Evolutionary conservation across 768 basidiomycete genomes (phyloP).

Genomic region (Rhizopogon salebrosus): DNA sequence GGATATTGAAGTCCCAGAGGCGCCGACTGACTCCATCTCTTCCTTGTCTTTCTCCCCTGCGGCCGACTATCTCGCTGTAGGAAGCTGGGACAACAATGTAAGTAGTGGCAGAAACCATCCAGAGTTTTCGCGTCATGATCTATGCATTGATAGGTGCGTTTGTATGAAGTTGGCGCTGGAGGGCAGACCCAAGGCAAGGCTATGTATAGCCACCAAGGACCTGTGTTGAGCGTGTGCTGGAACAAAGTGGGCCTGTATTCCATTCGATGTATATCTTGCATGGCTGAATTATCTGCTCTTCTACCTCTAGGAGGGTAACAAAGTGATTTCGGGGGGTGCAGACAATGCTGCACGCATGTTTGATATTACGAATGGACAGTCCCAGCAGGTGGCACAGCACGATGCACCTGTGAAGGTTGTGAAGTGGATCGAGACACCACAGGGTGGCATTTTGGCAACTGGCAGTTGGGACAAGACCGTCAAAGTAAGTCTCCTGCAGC

Average conservation of each 20-base stretch:
- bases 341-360: constrained; percentile 96
- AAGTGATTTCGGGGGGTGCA: constrained; percentile 87
- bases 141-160: constrained; percentile 61
- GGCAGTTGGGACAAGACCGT: constrained; percentile 98
- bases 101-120: constrained; percentile 15
- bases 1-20: constrained; percentile 77
- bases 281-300: background rate
- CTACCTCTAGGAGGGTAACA: constrained; percentile 72
- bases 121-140: constrained; percentile 8
- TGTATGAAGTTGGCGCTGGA: constrained; percentile 82
- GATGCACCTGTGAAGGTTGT: constrained; percentile 85
- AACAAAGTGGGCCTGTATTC: constrained; percentile 57
- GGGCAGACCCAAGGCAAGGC: constrained; percentile 87
- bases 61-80: constrained; percentile 88
- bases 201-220: constrained; percentile 86
- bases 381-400: constrained; percentile 83
- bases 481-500: constrained; percentile 51
- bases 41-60: constrained; percentile 78
- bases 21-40: constrained; percentile 85
- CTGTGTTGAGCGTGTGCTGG: constrained; percentile 87
- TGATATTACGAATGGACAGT: constrained; percentile 79
- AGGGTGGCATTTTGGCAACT: constrained; percentile 76
- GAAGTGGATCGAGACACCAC: constrained; percentile 73
- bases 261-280: background rate
- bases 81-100: constrained; percentile 92